Base-by-base conservation (phyloP, 1,284 basidiomycete species). In the Irpex rosettiformis region DNA sequence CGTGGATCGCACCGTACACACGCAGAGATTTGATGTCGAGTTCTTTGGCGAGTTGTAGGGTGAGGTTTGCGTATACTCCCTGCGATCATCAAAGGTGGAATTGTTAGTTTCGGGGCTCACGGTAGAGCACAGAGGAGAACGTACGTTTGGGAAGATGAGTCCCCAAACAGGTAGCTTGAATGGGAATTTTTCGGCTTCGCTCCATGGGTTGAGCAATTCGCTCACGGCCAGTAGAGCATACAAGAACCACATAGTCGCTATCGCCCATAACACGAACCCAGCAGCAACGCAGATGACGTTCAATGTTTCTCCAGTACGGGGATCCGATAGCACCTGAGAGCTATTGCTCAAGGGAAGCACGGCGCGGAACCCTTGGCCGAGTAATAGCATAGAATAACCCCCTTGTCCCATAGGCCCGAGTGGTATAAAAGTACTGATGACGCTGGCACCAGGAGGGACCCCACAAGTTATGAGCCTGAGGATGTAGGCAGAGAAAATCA, bases 381-480 rank as follows among this genome's bases (percentile, higher is more conserved):
- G 73, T 4, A 81, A 65, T 3, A 88, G 71, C 47, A 88, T 71
- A 0, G 80, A 81, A 69, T 80, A 89, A 1, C 79, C 79, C 24
- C 82, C 83, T 60, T 82, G 86, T 3, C 70, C 72, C 62, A 69
- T 64, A 1, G 70, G 70, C 0, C 70, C 70, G 42, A 72, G 65
- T 11, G 67, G 64, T 54, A 72, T 68, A 62, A 71, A 71, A 7
- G 67, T 66, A 59, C 64, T 67, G 56, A 70, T 63, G 52, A 71
- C 64, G 27, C 58, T 60, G 1, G 64, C 47, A 25, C 61, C 57
- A 48, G 63, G 62, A 0, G 77, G 77, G 1, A 75, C 70, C n/a
- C 79, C 78, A 52, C 77, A 68, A 24, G 75, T 43, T 55, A 78
- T 69, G 57, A 81, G 71, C 6, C 77, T 76, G 47, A 72, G 66